Base-by-base conservation (phyloP, 23 red algal genomes). In the Gracilariopsis chorda region DNA sequence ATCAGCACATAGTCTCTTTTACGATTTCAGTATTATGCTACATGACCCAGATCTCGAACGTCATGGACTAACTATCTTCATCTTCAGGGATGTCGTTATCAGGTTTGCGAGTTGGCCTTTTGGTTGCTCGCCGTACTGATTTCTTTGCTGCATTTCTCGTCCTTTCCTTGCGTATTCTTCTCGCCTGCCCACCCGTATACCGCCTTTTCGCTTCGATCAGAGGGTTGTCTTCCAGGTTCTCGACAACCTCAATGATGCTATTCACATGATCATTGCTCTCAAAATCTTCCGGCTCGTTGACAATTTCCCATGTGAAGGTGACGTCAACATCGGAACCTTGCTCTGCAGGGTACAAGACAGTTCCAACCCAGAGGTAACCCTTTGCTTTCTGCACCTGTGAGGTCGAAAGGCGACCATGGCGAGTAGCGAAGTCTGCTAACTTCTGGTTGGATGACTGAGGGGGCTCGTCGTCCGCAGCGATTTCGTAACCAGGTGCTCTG, bases 161-260 rank as follows among this genome's bases (percentile, higher is more conserved):
- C 27, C 85, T n/a, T 51, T 89, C 85, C 56, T 89, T 89, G 42
- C 85, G 85, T 89, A 89, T 89, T 89, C 85, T 89, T 63, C 85
- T 65, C 47, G 85, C 85, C n/a, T 89, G 85, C 7, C 85, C 85
- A 14, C 85, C 85, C 34, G 85, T 77, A 42, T 89, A 89, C 72
- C 85, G 85, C 25, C 85, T 55, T 41, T 76, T 59, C 10, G 85
- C 85, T 25, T 70, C 60, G 19, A 89, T 43, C n/a, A 27, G 53
- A 33, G 76, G 52, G 27, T 59, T 55, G 42, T 77, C 72, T 24
- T 41, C 65, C 55, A 43, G 16, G 27, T 87, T 74, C 2, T 70
- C 82, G 40, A 87, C 61, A 11, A 70, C 60, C 29, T 87, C 82
- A 36, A 72, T 55, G 2, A 87, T 12, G n/a, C 47, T 48, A 12